Evolutionary conservation across 257 asterid genomes (phyloP), one percentile per base, ranked within the genome.

Genomic region (Solanum appendiculatum): DNA sequence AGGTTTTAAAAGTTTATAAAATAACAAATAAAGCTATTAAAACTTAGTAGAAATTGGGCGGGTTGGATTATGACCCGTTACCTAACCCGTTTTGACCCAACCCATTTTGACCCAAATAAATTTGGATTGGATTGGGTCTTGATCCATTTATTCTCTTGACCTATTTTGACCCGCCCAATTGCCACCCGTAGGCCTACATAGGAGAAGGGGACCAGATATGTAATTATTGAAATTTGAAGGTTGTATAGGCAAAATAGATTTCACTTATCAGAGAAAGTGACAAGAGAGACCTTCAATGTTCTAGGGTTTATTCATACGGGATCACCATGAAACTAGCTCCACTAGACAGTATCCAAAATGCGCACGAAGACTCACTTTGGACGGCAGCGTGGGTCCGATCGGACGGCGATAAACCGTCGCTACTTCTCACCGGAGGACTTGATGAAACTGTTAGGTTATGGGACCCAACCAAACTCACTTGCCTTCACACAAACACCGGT

Each of bases 361-460:
- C 99, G 33, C 99, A 97, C 92, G 98, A 95, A 54, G 99, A 97
- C 82, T 94, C 98, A 42, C 64, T 96, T 20, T 97, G 99, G 99
- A 89, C 99, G 85, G 97, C 98, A 73, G 91, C 99, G 21, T 95
- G 99, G 99, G 94, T 94, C 23, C 94, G 96, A 51, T 78, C 92
- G n/a, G 95, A 93, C 9, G 93, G 73, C 34, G 73, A 64, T 27
- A 64, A 91, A 20, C 89, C 92, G 85, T 92, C 96, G 46, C 91
- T 91, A 85, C 98, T 95, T 25, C 87, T 97, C 90, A 94, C 99
- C 46, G 99, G 99, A 1, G 95, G 98, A 27, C 96, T 97, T n/a
- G 99, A 96, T 85, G 99, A 96, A 92, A 95, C 98, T 12, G 98
- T 96, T 70, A 92, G 95, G 86, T 39, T 95, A 70, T 96, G 98